Conservation (phyloP, 129 eudicot species). For the Oenanthe sinensis region DNA sequence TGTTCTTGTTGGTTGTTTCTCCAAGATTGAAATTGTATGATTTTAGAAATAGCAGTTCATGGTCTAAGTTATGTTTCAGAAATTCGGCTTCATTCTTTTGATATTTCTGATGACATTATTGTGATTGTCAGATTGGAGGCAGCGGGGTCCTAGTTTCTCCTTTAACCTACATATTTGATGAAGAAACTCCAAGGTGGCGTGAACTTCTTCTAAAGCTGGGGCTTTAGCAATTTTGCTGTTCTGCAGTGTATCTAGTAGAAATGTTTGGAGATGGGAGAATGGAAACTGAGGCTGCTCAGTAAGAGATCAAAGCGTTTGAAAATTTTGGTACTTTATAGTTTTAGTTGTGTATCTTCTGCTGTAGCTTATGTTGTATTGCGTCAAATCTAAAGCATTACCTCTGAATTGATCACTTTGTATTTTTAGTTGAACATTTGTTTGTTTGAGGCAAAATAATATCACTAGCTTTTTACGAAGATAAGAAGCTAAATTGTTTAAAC, state of each 20-base stretch:
- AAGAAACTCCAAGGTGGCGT: conserved; percentile 91
- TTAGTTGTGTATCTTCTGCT: not conserved
- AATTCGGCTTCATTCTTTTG: not conserved
- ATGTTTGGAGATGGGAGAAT: not conserved
- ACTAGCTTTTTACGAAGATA: not conserved
- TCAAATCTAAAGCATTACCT: not conserved
- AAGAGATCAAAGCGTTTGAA: not conserved
- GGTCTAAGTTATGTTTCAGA: not conserved
- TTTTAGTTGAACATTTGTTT: not conserved
- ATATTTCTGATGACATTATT: not conserved
- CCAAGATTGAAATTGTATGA: not conserved
- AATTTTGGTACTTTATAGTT: not conserved
- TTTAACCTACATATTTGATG: conserved; percentile 82
- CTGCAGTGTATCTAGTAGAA: not conserved
- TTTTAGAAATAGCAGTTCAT: not conserved
- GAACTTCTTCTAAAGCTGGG: conserved; percentile 65
- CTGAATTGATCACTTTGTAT: not conserved
- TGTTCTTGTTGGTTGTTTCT: not conserved
- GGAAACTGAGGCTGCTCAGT: not conserved
- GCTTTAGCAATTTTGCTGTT: conserved; percentile 19
- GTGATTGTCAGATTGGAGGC: conserved; percentile 68
- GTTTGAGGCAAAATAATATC: not conserved
- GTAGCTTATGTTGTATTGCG: not conserved
- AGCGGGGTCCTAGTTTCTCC: conserved; percentile 89
- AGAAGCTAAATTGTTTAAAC: not conserved